Percentiles rank a stretch among this genome's conserved stretches.
phyloP scores from a whole-genome alignment of 441 rosid genomes.

The Populus trichocarpa region DNA sequence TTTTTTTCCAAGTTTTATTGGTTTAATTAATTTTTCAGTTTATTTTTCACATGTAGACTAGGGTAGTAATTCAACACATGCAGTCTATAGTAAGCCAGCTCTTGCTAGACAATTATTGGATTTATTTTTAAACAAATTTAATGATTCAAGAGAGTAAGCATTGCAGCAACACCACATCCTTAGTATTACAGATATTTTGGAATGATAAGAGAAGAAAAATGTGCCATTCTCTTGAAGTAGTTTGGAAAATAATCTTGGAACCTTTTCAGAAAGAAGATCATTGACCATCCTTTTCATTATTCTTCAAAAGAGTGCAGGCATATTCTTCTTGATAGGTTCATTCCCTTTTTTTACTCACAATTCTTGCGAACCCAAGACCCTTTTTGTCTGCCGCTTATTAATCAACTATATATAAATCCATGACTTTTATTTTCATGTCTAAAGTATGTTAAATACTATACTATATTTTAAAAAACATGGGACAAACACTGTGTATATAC shows the following conservation, averaged over 20 bases:
- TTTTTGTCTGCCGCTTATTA: too few relatives aligned
- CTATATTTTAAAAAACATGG: too few relatives aligned
- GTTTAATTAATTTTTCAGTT: rapidly evolving
- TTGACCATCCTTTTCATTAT: neutral
- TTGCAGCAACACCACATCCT: too few relatives aligned
- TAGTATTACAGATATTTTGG: neutral
- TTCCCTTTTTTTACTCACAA: neutral
- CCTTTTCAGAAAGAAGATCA: neutral
- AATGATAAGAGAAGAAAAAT: neutral
- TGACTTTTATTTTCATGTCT: neutral
- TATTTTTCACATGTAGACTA: too few relatives aligned
- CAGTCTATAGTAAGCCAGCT: too few relatives aligned
- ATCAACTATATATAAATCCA: too few relatives aligned
- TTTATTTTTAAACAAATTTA: too few relatives aligned
- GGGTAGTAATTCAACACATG: neutral
- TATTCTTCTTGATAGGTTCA: neutral
- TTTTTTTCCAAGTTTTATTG: too few relatives aligned
- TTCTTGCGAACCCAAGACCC: neutral
- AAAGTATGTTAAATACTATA: too few relatives aligned
- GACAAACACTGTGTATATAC: too few relatives aligned
- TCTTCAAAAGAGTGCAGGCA: neutral
- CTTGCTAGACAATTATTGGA: too few relatives aligned
- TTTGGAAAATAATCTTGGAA: neutral
- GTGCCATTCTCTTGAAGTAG: neutral
- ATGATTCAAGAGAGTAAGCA: too few relatives aligned